Evolutionary conservation across 768 basidiomycete species (phyloP).

Genomic region (Lenzites betulinus): DNA sequence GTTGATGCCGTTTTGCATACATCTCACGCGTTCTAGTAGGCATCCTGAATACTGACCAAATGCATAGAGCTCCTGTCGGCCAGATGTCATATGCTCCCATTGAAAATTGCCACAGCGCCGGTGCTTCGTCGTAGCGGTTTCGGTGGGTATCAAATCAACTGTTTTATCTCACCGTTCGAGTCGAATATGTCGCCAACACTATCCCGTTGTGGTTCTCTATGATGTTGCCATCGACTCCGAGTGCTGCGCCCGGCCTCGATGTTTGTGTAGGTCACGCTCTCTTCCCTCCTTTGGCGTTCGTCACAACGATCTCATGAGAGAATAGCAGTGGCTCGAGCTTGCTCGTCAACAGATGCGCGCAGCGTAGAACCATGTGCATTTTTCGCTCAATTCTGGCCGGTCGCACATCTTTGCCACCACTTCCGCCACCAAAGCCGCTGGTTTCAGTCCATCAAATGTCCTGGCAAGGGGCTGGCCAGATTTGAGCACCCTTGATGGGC

Average conservation of each 20-base stretch:
- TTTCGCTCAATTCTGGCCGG: too few species aligned
- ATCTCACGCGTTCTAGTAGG: not conserved
- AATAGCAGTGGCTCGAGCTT: not conserved
- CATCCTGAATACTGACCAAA: too few species aligned
- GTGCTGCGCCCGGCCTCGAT: too few species aligned
- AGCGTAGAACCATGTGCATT: slow-evolving; percentile 12
- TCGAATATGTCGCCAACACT: not conserved
- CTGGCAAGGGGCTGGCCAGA: too few species aligned
- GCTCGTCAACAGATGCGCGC: slow-evolving; percentile 1
- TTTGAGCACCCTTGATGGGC: too few species aligned
- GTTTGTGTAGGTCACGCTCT: not conserved
- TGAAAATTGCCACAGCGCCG: slow-evolving; percentile 5
- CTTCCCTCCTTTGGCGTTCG: slow-evolving; percentile 6
- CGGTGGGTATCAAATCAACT: not conserved
- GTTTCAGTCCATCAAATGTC: too few species aligned
- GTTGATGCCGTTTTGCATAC: too few species aligned
- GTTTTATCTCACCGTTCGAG: slow-evolving; percentile 9
- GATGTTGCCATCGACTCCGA: slow-evolving; percentile 13
- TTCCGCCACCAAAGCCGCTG: too few species aligned
- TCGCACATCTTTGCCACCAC: too few species aligned
- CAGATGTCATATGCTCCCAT: not conserved
- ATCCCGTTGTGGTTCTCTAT: not conserved
- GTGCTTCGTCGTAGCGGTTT: not conserved
- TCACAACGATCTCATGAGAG: not conserved
- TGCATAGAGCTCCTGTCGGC: too few species aligned